Evolutionary conservation across 2,329 filamentous ascomycete genomes (phyloP).

Genomic region (Neonectria neomacrospora): DNA sequence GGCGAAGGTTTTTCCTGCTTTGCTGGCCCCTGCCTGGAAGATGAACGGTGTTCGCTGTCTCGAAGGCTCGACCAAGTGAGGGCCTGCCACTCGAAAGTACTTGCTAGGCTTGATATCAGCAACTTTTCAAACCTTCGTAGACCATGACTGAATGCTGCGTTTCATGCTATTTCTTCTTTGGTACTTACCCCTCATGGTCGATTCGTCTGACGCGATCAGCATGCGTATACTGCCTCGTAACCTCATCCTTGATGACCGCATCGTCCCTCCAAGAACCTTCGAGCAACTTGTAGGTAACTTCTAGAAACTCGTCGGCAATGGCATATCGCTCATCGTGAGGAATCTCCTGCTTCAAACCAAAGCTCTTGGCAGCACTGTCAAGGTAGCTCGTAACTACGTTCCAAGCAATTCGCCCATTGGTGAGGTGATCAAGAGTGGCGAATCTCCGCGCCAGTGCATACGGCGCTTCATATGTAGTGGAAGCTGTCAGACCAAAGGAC

Average conservation of each 20-base stretch:
- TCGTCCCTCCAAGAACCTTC: conserved; percentile 61
- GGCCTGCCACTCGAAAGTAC: conserved; percentile 49
- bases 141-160: too few relatives aligned
- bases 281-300: conserved; percentile 61
- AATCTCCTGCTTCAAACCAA: conserved; percentile 56
- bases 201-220: conserved; percentile 50
- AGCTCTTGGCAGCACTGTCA: conserved; percentile 59
- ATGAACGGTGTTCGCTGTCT: conserved; percentile 59
- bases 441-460: conserved; percentile 49
- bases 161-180: too few relatives aligned
- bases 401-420: conserved; percentile 54
- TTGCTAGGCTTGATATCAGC: conserved; percentile 13
- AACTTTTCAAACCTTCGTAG: too few relatives aligned
- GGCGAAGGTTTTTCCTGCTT: conserved; percentile 57
- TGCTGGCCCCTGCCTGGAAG: conserved; percentile 58
- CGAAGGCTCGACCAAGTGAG: conserved; percentile 57
- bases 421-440: conserved; percentile 51
- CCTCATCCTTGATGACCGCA: conserved; percentile 44
- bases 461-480: conserved; percentile 51
- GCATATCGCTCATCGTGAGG: conserved; percentile 61
- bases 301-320: conserved; percentile 60
- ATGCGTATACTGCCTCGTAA: conserved; percentile 46
- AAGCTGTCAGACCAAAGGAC: conserved; percentile 50
- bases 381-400: conserved; percentile 63
- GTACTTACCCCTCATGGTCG: conserved; percentile 44